Conservation (phyloP, 345 rosid species). For the Punica granatum region DNA sequence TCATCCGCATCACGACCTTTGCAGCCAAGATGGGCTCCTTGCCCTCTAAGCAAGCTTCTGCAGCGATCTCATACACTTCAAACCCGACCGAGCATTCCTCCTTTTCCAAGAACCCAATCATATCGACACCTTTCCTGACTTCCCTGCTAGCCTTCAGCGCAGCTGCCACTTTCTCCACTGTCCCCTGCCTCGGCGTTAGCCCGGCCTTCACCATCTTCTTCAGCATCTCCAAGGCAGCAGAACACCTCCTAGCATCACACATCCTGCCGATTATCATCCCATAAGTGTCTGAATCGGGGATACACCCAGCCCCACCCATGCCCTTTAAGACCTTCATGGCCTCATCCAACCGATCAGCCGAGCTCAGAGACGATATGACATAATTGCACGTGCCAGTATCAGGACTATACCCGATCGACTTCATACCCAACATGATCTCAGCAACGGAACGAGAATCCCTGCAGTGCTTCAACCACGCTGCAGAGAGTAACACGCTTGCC, state of each 20-base stretch:
- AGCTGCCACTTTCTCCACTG: conserved; percentile 43
- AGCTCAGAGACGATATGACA: conserved; percentile 54
- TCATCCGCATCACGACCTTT: conserved; percentile 59
- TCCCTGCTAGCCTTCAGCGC: conserved; percentile 62
- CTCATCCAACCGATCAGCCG: conserved; percentile 56
- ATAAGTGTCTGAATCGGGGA: conserved; percentile 71
- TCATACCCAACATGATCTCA: conserved; percentile 45
- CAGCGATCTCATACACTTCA: conserved; percentile 47
- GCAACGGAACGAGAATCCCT: conserved; percentile 29
- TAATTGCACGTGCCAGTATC: conserved; percentile 67
- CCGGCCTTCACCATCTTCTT: conserved; percentile 70
- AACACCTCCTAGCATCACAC: conserved; percentile 48
- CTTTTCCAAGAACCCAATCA: conserved; percentile 68
- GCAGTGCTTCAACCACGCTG: conserved; percentile 48
- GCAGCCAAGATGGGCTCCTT: conserved; percentile 63
- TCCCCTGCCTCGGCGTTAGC: conserved; percentile 59
- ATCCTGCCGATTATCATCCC: conserved; percentile 41
- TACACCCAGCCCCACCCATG: conserved; percentile 49
- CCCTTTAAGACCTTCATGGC: conserved; percentile 56
- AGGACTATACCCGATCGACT: conserved; percentile 55
- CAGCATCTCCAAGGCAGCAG: conserved; percentile 42
- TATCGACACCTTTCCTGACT: conserved; percentile 50
- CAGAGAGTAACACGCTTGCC: conserved; percentile 44
- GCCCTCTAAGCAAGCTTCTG: conserved; percentile 67
- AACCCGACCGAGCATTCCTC: conserved; percentile 48